phyloP scores from a whole-genome alignment of 306 rosid genomes.

The Hylodesmum podocarpum region DNA sequence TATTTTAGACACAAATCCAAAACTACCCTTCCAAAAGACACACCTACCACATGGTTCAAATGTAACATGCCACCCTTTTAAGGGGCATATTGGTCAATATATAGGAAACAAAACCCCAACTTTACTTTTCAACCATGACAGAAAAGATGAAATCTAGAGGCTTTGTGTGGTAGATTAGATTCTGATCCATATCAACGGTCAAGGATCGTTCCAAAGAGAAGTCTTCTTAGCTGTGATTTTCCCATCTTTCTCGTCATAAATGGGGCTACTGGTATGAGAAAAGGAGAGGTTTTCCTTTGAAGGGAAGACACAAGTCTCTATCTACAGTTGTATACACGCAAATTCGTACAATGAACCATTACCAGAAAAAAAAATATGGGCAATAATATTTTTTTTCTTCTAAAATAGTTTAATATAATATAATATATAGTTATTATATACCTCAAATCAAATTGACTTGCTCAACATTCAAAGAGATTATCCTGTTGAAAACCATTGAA shows the following conservation, averaged over 20 bases:
- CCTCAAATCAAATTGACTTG: slow-evolving; percentile 49
- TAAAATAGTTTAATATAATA: too few relatives aligned
- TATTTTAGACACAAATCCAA: slow-evolving; percentile 18
- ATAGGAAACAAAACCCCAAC: slow-evolving; percentile 18
- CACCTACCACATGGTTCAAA: slow-evolving; percentile 2
- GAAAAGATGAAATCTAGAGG: slow-evolving; percentile 19
- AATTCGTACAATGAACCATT: slow-evolving; percentile 38
- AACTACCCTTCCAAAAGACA: slow-evolving; percentile 23
- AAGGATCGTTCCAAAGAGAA: slow-evolving; percentile 33
- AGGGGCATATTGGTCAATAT: slow-evolving; percentile 33
- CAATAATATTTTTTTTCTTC: neutral
- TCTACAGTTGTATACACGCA: slow-evolving; percentile 48
- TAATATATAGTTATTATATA: neutral
- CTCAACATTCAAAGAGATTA: slow-evolving; percentile 26
- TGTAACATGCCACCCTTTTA: neutral
- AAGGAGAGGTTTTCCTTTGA: slow-evolving; percentile 64
- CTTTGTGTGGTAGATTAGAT: slow-evolving; percentile 21
- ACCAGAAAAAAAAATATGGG: slow-evolving; percentile 37
- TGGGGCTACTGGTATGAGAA: slow-evolving; percentile 21
- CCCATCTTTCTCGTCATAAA: slow-evolving; percentile 30
- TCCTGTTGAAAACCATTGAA: neutral
- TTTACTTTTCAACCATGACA: slow-evolving; percentile 41
- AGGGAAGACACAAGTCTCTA: slow-evolving; percentile 74
- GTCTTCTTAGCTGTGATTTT: slow-evolving; percentile 39
- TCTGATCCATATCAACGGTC: slow-evolving; percentile 37